Conservation (phyloP, 257 asterid genomes). For the Nyctanthes arbortristis region DNA sequence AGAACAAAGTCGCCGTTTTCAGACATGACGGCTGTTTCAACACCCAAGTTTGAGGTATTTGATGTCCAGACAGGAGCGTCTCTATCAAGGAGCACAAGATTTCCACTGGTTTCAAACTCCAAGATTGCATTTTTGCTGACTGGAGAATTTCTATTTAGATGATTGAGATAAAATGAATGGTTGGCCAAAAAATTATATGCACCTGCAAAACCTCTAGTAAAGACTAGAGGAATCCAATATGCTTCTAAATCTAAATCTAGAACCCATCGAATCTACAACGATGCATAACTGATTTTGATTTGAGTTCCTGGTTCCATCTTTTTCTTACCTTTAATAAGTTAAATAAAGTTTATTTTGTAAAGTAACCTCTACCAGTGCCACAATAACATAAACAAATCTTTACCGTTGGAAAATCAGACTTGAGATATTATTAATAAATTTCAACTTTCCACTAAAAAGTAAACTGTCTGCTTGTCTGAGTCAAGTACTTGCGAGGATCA, state of each 20-base stretch:
- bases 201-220: constrained; percentile 54
- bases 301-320: too few relatives aligned
- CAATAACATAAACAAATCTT: neutral
- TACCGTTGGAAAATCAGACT: neutral
- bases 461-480: neutral
- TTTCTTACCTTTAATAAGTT: neutral
- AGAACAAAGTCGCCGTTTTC: constrained; percentile 82
- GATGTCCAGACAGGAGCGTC: constrained; percentile 66
- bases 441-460: neutral
- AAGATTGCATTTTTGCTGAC: constrained; percentile 70
- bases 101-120: constrained; percentile 66
- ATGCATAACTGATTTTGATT: neutral
- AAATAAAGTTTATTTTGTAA: neutral
- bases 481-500: too few relatives aligned
- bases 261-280: neutral
- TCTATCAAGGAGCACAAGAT: constrained; percentile 56
- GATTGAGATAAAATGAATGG: constrained; percentile 65
- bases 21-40: constrained; percentile 52
- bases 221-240: constrained; percentile 36
- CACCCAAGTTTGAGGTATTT: constrained; percentile 57
- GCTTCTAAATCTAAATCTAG: neutral
- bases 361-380: neutral
- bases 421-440: too few relatives aligned
- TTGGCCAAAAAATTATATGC: constrained; percentile 40
- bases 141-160: constrained; percentile 81